Evolutionary conservation across 2,329 filamentous ascomycete genomes (phyloP), one percentile per base, ranked within the genome.

Genomic region (Stemphylium lycopersici): DNA sequence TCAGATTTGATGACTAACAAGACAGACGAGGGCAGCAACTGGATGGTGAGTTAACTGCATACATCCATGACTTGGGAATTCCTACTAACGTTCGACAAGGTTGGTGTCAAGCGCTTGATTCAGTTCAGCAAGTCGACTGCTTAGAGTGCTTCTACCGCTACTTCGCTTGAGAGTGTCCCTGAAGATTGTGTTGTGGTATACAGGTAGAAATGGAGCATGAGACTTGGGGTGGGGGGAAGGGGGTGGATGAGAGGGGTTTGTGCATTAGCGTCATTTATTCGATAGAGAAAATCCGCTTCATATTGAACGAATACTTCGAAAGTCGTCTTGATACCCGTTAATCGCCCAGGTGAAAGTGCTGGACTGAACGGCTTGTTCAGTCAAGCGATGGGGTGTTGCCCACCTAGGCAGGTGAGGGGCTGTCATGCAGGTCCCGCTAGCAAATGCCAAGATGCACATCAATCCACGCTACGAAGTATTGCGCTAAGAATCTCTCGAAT

Each of bases 1-100:
- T 77, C 74, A 22, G 76, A 78, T 41, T 64, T 82, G 66, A 79
- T 80, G 77, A 78, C 72, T 47, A 76, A 72, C 53, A 80, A 80
- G 71, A 75, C 73, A 20, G 78, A 80, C 53, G 79, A 81, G 66
- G 80, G 79, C 7, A 78, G 76, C 48, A 76, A 80, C 60, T 82
- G 80, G 80, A 79, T 82, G 77, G 80, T 81, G 62, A 76, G 79
- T 77, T 36, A 1, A 22, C 11, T 6, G 16, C 22, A n/a, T 38
- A 13, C 26, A 55, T 39, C 5, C 38, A 40, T 4, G 40, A 44
- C n/a, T 46, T 45, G 40, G 36, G 32, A 36, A 18, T 7, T 4
- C 11, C 54, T 63, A 6, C 29, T 39, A 57, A 62, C 15, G 6
- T 33, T 36, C 7, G 3, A 16, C 22, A 10, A 75, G 72, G 67